Evolutionary conservation across 73 alveolate species (phyloP).

Genomic region (Effrenium voratum): DNA sequence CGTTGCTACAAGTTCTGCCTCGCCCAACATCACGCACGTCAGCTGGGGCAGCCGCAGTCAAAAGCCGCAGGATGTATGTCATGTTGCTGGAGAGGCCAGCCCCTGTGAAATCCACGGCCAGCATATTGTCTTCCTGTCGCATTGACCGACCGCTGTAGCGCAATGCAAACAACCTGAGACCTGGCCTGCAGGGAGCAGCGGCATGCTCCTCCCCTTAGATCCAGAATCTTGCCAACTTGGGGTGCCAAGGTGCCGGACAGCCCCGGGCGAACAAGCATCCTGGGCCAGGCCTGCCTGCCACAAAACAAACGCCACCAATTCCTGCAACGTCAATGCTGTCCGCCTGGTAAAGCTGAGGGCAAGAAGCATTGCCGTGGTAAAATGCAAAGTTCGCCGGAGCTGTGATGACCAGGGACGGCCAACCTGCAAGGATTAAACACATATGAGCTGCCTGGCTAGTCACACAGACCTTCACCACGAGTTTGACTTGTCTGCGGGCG

Average conservation of each 20-base stretch:
- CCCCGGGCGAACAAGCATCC: no score
- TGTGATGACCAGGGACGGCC: neutral
- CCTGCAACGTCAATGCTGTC: neutral
- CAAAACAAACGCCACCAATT: neutral
- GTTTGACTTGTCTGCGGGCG: conserved; percentile 5
- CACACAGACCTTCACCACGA: neutral
- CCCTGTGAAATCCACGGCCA: no score
- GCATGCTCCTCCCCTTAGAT: neutral
- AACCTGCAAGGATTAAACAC: neutral
- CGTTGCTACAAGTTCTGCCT: neutral
- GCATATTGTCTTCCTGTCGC: no score
- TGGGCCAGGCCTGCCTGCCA: no score
- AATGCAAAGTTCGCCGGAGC: neutral
- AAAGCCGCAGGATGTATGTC: neutral
- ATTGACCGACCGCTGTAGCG: no score
- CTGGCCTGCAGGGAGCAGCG: no score
- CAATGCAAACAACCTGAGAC: no score
- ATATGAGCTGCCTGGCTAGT: neutral
- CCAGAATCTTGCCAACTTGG: neutral
- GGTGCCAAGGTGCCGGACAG: neutral
- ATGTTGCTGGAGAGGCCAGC: neutral
- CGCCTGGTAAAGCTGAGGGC: neutral
- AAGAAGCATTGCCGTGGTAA: neutral
- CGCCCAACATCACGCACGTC: neutral
- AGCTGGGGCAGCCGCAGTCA: no score